phyloP scores from a whole-genome alignment of 331 rosid species.

The Ulmus americana region DNA sequence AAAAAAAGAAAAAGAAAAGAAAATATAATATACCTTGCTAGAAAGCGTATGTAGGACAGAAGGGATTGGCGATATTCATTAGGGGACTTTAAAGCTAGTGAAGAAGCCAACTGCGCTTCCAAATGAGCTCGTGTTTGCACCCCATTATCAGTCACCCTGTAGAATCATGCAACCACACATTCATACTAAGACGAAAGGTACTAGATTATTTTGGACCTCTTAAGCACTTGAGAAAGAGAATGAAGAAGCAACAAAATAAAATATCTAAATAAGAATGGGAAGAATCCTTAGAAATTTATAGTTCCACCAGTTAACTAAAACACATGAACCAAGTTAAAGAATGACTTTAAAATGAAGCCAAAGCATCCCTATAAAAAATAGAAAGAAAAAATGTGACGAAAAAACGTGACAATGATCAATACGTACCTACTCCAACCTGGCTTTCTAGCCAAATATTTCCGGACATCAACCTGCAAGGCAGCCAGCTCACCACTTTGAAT shows the following conservation, averaged over 20 bases:
- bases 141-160: conserved; percentile 91
- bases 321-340: too few species aligned
- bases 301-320: too few species aligned
- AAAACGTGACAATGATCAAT: background rate
- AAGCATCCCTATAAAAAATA: background rate
- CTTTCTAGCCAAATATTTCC: conserved; percentile 92
- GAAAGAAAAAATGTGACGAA: background rate
- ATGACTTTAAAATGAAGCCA: too few species aligned
- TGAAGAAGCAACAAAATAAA: background rate
- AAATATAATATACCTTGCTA: conserved; percentile 57
- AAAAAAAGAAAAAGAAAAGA: background rate
- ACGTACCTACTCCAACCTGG: conserved; percentile 99
- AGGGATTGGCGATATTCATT: conserved; percentile 86
- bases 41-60: conserved; percentile 74
- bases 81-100: conserved; percentile 82
- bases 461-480: conserved; percentile 85
- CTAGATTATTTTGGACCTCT: background rate
- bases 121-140: conserved; percentile 96
- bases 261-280: too few species aligned
- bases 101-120: conserved; percentile 87
- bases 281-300: background rate
- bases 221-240: background rate
- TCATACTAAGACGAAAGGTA: conserved; percentile 12
- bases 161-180: conserved; percentile 22
- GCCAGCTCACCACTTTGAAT: conserved; percentile 89